phyloP scores from a whole-genome alignment of 2,329 filamentous ascomycete genomes.

The Bipolaris gigantea region DNA sequence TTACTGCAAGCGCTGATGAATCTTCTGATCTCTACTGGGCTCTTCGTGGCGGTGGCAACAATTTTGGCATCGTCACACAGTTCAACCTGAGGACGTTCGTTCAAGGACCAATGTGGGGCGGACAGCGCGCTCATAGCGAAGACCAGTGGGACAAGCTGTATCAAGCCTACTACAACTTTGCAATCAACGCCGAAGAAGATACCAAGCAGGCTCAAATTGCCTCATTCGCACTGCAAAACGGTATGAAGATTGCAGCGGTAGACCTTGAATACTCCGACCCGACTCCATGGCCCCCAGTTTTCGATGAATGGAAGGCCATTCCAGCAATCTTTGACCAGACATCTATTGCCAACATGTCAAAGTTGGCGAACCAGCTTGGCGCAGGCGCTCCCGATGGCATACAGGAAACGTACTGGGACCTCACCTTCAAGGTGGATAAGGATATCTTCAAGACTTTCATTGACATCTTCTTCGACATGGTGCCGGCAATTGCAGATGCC shows the following conservation, averaged over 20 bases:
- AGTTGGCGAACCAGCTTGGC: conserved; percentile 26
- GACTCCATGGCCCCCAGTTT: conserved; percentile 23
- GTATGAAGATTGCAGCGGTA: conserved; percentile 20
- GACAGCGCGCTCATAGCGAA: conserved; percentile 17
- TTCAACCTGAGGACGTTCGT: conserved; percentile 29
- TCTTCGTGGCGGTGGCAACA: conserved; percentile 41
- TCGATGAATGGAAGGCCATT: conserved; percentile 33
- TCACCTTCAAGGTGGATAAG: conserved; percentile 29
- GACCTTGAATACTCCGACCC: conserved; percentile 34
- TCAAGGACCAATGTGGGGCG: conserved; percentile 37
- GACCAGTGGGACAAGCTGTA: conserved; percentile 26
- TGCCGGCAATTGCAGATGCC: conserved; percentile 25
- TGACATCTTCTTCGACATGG: conserved; percentile 28
- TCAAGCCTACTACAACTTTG: conserved; percentile 19
- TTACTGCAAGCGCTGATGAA: conserved; percentile 19
- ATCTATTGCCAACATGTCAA: conserved; percentile 23
- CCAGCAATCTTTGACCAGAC: conserved; percentile 30
- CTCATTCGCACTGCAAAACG: conserved; percentile 24
- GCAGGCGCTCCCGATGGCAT: conserved; percentile 15
- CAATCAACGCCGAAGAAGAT: conserved; percentile 19
- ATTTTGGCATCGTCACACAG: conserved; percentile 41
- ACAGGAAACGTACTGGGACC: conserved; percentile 35
- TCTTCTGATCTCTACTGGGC: conserved; percentile 46
- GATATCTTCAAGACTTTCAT: conserved; percentile 22
- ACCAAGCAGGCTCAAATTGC: conserved; percentile 23